Evolutionary conservation across 2,329 filamentous ascomycete genomes (phyloP).

Genomic region (Rachicladosporium sp.): DNA sequence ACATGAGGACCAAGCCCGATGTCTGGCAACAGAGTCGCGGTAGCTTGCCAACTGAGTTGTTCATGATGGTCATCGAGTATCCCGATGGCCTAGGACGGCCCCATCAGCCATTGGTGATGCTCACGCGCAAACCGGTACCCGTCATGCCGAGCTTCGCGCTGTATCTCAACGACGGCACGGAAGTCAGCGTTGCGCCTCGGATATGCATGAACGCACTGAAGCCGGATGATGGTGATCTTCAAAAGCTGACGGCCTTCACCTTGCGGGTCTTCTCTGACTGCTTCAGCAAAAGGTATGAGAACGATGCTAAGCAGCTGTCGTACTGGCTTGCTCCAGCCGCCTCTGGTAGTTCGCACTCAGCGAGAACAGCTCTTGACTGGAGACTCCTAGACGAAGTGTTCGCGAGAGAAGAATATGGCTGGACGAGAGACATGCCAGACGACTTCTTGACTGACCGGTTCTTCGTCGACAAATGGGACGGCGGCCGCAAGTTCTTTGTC

Average conservation of each 20-base stretch:
- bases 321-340: slow-evolving; percentile 66
- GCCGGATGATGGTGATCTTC: slow-evolving; percentile 34
- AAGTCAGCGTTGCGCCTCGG: slow-evolving; percentile 44
- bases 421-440: slow-evolving; percentile 30
- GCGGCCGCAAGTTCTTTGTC: slow-evolving; percentile 47
- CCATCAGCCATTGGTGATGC: slow-evolving; percentile 54
- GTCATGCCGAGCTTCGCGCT: slow-evolving; percentile 55
- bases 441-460: slow-evolving; percentile 38
- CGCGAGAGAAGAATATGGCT: slow-evolving; percentile 29
- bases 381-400: slow-evolving; percentile 34
- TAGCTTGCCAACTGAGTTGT: slow-evolving; percentile 41
- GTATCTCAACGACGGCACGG: slow-evolving; percentile 53
- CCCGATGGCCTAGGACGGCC: slow-evolving; percentile 44
- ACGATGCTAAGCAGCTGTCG: slow-evolving; percentile 51
- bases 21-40: slow-evolving; percentile 50
- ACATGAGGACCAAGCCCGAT: slow-evolving; percentile 65
- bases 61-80: slow-evolving; percentile 50
- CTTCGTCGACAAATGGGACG: slow-evolving; percentile 44
- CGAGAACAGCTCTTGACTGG: slow-evolving; percentile 45
- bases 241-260: slow-evolving; percentile 58
- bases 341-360: background rate
- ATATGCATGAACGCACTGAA: slow-evolving; percentile 22
- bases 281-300: slow-evolving; percentile 76
- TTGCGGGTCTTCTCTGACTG: slow-evolving; percentile 67
- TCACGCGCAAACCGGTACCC: slow-evolving; percentile 57